A percentile compares a stretch with the other conserved stretches of the same genome.
Conservation (phyloP, 1,284 basidiomycete species). For the Hemileia vastatrix region DNA sequence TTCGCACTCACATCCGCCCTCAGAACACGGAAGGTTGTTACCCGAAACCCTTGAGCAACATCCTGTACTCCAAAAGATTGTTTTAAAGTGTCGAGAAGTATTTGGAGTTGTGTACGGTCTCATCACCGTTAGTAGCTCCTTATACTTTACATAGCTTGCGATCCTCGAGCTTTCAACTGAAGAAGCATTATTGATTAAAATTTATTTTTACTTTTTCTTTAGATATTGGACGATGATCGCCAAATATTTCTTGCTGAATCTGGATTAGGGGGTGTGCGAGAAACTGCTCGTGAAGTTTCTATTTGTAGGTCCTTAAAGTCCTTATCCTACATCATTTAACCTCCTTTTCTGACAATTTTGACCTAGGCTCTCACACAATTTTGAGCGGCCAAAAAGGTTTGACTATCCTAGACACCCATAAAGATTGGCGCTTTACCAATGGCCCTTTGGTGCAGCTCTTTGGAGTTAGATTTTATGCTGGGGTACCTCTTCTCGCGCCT, state of each 20-base stretch:
- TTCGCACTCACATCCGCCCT: no score
- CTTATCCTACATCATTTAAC: not conserved
- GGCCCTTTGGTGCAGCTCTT: conserved; percentile 8
- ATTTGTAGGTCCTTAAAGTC: conserved; percentile 2
- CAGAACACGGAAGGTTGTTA: no score
- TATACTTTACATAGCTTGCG: not conserved
- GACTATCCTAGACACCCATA: conserved; percentile 6
- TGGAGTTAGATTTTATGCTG: conserved; percentile 4
- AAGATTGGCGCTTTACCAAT: conserved; percentile 22
- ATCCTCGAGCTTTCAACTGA: not conserved
- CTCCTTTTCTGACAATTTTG: not conserved
- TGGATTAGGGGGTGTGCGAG: conserved; percentile 8
- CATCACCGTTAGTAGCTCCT: conserved; percentile 27
- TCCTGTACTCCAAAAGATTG: conserved; percentile 31
- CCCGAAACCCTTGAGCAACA: conserved; percentile 6
- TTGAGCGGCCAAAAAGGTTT: not conserved
- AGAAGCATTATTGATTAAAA: no score
- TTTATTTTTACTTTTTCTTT: not conserved
- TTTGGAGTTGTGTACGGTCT: conserved; percentile 31
- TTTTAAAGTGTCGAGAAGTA: conserved; percentile 28
- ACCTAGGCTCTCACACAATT: not conserved
- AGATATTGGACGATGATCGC: conserved; percentile 32
- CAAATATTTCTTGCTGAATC: conserved; percentile 35
- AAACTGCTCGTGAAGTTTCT: conserved; percentile 6
- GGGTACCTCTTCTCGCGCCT: conserved; percentile 13